phyloP scores from a whole-genome alignment of 768 basidiomycete species.

The Rhodotorula babjevae region DNA sequence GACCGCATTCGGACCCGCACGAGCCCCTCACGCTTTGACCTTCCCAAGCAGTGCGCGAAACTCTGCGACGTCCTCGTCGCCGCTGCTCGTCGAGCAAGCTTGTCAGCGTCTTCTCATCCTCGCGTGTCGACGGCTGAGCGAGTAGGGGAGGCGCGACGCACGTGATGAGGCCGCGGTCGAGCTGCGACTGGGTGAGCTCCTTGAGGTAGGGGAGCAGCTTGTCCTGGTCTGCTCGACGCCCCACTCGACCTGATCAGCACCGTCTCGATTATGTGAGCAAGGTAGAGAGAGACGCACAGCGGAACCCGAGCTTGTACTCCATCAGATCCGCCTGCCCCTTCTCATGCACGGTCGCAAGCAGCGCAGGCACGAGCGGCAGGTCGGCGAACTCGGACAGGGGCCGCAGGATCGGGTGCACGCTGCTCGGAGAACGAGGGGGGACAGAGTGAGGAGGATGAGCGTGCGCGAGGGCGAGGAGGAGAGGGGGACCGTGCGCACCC shows the following conservation, averaged over 20 bases:
- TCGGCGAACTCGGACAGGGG: conserved; percentile 47
- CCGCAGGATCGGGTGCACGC: conserved; percentile 46
- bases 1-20: background rate
- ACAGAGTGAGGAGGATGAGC: background rate
- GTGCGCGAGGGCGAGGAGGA: too few relatives aligned
- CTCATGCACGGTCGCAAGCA: conserved; percentile 47
- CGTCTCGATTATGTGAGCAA: background rate
- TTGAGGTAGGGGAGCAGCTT: conserved; percentile 46
- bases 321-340: conserved; percentile 43
- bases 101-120: background rate
- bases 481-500: conserved; percentile 43
- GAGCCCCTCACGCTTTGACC: background rate
- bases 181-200: conserved; percentile 45
- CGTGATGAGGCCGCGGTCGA: conserved; percentile 47
- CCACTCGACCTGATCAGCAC: conserved; percentile 39
- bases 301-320: conserved; percentile 40
- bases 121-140: too few relatives aligned
- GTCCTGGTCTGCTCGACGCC: conserved; percentile 43
- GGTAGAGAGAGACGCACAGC: background rate
- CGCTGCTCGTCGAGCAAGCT: background rate
- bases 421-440: too few relatives aligned
- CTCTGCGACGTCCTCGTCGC: conserved; percentile 39
- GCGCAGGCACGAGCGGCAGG: conserved; percentile 46
- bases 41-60: conserved; percentile 37
- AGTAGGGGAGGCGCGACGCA: conserved; percentile 31